Evolutionary conservation across 768 basidiomycete species (phyloP).

Genomic region (Tricholomella constricta): DNA sequence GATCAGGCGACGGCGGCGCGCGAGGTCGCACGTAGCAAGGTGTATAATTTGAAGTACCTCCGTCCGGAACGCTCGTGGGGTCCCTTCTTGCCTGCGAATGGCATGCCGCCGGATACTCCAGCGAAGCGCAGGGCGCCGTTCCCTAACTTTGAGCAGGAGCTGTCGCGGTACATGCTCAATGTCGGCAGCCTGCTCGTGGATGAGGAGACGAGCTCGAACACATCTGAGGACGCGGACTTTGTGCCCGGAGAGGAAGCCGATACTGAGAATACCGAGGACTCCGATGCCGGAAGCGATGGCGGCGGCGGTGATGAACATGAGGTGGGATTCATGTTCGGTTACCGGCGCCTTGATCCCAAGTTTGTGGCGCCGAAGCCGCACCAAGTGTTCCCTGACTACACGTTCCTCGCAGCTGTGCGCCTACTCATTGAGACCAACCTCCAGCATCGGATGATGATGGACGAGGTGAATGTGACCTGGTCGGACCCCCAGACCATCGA

Average conservation of each 20-base stretch:
- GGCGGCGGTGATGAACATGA: slow-evolving; percentile 11
- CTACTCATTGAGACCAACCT: slow-evolving; percentile 55
- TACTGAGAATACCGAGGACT: slow-evolving; percentile 18
- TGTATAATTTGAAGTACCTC: slow-evolving; percentile 39
- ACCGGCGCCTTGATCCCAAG: slow-evolving; percentile 14
- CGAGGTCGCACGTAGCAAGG: slow-evolving; percentile 32
- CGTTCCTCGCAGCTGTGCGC: slow-evolving; percentile 51
- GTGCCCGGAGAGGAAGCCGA: slow-evolving; percentile 15
- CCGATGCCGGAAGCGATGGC: too few species aligned
- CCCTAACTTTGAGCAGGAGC: slow-evolving; percentile 16
- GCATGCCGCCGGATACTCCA: background rate
- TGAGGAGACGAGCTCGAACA: slow-evolving; percentile 3
- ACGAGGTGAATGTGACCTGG: background rate
- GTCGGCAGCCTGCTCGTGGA: slow-evolving; percentile 4
- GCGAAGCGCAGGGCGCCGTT: background rate
- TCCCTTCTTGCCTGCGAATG: slow-evolving; percentile 31
- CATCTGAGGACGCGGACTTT: slow-evolving; percentile 20
- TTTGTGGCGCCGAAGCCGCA: slow-evolving; percentile 22
- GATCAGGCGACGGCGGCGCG: slow-evolving; percentile 24
- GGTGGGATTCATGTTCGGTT: slow-evolving; percentile 17
- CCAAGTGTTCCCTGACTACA: slow-evolving; percentile 47
- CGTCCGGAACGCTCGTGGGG: slow-evolving; percentile 34
- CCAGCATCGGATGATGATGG: slow-evolving; percentile 33
- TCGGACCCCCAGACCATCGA: background rate
- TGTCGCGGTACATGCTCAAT: slow-evolving; percentile 13